Evolutionary conservation across 805 yeast species (phyloP).

Genomic region (Ogataea methanolica): DNA sequence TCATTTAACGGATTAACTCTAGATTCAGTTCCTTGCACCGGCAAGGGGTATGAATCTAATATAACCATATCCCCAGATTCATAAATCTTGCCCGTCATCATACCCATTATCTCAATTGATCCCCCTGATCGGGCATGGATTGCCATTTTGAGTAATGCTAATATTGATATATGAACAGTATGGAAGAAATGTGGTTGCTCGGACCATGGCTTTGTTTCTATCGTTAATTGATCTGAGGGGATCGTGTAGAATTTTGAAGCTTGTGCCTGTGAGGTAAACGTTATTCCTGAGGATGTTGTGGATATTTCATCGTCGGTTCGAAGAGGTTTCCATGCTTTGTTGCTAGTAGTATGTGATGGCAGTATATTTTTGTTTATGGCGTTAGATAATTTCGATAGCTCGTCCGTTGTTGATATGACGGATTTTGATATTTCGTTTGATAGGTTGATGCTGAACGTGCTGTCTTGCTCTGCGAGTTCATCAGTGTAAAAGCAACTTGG

Average conservation of each 20-base stretch:
- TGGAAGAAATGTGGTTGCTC: slow-evolving; percentile 56
- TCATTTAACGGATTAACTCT: slow-evolving; percentile 92
- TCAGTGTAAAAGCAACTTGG: too few relatives aligned
- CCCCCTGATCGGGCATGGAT: slow-evolving; percentile 83
- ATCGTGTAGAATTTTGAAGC: slow-evolving; percentile 8
- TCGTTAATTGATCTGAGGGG: slow-evolving; percentile 10
- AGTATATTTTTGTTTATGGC: too few relatives aligned
- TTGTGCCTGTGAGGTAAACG: background rate
- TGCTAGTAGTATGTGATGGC: background rate
- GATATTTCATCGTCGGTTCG: too few relatives aligned
- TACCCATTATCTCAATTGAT: slow-evolving; percentile 89
- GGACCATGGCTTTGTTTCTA: slow-evolving; percentile 47
- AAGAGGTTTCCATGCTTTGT: too few relatives aligned
- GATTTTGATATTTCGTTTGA: slow-evolving; percentile 3
- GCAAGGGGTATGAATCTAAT: slow-evolving; percentile 78
- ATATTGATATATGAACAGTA: slow-evolving; percentile 57
- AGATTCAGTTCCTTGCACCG: slow-evolving; percentile 95
- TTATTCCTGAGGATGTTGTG: too few relatives aligned
- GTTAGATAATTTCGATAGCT: background rate
- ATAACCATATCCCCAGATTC: slow-evolving; percentile 54
- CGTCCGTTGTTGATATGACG: slow-evolving; percentile 1
- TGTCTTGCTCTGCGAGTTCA: background rate
- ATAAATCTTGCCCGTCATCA: slow-evolving; percentile 75
- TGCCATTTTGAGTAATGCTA: slow-evolving; percentile 72
- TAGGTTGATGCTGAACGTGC: background rate